Conservation (phyloP, 2,329 filamentous ascomycete species). For the Aspergillus hortae region DNA sequence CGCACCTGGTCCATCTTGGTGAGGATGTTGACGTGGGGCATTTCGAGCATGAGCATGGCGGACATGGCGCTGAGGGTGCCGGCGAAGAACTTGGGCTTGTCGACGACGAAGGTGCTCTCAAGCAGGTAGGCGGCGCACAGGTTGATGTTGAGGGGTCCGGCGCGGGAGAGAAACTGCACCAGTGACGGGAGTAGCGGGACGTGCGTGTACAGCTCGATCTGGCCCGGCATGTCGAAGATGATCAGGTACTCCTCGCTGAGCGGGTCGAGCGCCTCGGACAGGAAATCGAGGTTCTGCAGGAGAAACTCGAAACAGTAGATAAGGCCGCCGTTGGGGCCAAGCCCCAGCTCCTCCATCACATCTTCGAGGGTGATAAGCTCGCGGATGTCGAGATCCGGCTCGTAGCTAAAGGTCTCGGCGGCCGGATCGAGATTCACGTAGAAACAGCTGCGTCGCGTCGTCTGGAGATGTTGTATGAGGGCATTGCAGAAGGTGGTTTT, state of each 20-base stretch:
- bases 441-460: slow-evolving; percentile 88
- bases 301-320: slow-evolving; percentile 98
- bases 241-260: slow-evolving; percentile 94
- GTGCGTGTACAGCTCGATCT: slow-evolving; percentile 98
- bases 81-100: slow-evolving; percentile 95
- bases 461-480: slow-evolving; percentile 86
- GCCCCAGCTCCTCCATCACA: slow-evolving; percentile 90
- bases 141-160: slow-evolving; percentile 79
- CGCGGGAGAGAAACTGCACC: slow-evolving; percentile 73
- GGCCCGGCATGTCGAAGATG: slow-evolving; percentile 97
- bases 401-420: slow-evolving; percentile 85
- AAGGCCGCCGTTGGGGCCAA: slow-evolving; percentile 87
- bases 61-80: slow-evolving; percentile 96
- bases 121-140: slow-evolving; percentile 92
- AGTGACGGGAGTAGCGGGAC: slow-evolving; percentile 86
- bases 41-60: slow-evolving; percentile 97
- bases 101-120: slow-evolving; percentile 91
- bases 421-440: slow-evolving; percentile 98
- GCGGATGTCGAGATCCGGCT: slow-evolving; percentile 91
- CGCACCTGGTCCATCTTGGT: slow-evolving; percentile 98
- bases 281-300: slow-evolving; percentile 88
- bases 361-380: slow-evolving; percentile 90
- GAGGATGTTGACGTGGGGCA: slow-evolving; percentile 92
- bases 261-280: slow-evolving; percentile 78
- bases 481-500: slow-evolving; percentile 96